These are phyloP conservation scores for Claviceps lovelessii DNA, from an alignment of 2,329 filamentous ascomycete genomes.

Conservation along the genomic window DNA sequence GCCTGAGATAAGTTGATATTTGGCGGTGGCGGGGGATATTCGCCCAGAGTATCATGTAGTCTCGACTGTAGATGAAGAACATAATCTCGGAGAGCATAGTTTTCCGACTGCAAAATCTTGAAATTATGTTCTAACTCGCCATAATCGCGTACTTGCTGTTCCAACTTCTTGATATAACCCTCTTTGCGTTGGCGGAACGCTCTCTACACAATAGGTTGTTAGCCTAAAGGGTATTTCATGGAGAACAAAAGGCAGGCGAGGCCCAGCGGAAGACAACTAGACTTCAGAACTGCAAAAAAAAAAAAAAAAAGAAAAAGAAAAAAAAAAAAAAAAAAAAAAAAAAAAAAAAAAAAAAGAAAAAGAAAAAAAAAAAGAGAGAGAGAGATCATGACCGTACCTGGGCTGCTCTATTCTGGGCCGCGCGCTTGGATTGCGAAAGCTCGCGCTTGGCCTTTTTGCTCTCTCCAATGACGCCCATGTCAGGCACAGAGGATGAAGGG, in stretches of 20 bases:
- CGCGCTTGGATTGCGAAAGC: constrained; percentile 87
- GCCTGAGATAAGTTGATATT: constrained; percentile 52
- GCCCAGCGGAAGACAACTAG: too few species aligned
- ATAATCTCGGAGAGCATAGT: constrained; percentile 83
- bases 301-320: background rate
- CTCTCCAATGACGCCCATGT: constrained; percentile 25
- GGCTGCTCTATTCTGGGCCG: constrained; percentile 89
- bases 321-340: background rate
- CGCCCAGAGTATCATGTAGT: constrained; percentile 68
- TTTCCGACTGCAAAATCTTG: constrained; percentile 74
- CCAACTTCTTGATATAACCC: constrained; percentile 93
- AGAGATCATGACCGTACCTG: constrained; percentile 48
- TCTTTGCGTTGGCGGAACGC: constrained; percentile 97
- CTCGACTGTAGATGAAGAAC: constrained; percentile 80
- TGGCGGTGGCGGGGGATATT: constrained; percentile 69
- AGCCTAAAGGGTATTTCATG: background rate
- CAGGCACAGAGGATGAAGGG: constrained; percentile 13
- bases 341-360: background rate
- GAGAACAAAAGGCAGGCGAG: too few species aligned
- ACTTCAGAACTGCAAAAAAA: too few species aligned
- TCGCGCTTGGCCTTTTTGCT: constrained; percentile 75
- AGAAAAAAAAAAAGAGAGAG: too few species aligned
- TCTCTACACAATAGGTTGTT: constrained; percentile 40
- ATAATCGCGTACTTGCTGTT: constrained; percentile 79
- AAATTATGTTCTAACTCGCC: constrained; percentile 60